phyloP scores from a whole-genome alignment of 2,329 filamentous ascomycete genomes.

The Fusarium compactum region DNA sequence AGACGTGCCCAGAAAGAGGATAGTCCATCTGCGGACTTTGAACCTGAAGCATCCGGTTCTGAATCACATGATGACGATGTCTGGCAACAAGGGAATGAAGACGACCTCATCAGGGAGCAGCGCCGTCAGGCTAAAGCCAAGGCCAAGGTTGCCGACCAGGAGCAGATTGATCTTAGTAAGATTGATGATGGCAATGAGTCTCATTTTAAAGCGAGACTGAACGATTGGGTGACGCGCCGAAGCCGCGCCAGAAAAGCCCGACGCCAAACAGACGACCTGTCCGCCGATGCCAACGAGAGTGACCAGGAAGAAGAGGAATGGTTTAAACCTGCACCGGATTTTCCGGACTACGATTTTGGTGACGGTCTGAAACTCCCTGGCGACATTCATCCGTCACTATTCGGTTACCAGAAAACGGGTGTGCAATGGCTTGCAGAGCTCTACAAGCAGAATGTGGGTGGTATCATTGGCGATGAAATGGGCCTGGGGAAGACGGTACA shows the following conservation, averaged over 20 bases:
- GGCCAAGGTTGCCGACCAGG: slow-evolving; percentile 52
- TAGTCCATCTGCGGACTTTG: slow-evolving; percentile 62
- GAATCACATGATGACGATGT: slow-evolving; percentile 52
- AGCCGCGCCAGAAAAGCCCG: slow-evolving; percentile 57
- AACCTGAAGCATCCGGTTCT: slow-evolving; percentile 51
- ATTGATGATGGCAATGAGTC: slow-evolving; percentile 92
- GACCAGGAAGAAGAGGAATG: slow-evolving; percentile 72
- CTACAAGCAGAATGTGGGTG: slow-evolving; percentile 88
- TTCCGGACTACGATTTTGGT: slow-evolving; percentile 79
- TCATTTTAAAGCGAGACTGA: slow-evolving; percentile 80
- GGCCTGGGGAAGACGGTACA: slow-evolving; percentile 93
- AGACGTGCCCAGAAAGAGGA: slow-evolving; percentile 55
- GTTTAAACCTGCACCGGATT: slow-evolving; percentile 86
- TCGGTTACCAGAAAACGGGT: slow-evolving; percentile 97
- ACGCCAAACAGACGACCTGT: slow-evolving; percentile 52
- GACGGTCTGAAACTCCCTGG: slow-evolving; percentile 86
- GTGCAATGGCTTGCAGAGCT: slow-evolving; percentile 97
- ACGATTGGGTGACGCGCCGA: slow-evolving; percentile 75
- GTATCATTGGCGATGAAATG: slow-evolving; percentile 98
- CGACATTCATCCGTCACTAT: slow-evolving; percentile 91
- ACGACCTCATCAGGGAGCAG: slow-evolving; percentile 54
- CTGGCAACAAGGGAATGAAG: slow-evolving; percentile 56
- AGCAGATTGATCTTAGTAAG: slow-evolving; percentile 63
- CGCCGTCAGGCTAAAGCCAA: slow-evolving; percentile 59
- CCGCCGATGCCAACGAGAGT: slow-evolving; percentile 55